phyloP scores from a whole-genome alignment of 768 basidiomycete species.

The Mycena alexandri region DNA sequence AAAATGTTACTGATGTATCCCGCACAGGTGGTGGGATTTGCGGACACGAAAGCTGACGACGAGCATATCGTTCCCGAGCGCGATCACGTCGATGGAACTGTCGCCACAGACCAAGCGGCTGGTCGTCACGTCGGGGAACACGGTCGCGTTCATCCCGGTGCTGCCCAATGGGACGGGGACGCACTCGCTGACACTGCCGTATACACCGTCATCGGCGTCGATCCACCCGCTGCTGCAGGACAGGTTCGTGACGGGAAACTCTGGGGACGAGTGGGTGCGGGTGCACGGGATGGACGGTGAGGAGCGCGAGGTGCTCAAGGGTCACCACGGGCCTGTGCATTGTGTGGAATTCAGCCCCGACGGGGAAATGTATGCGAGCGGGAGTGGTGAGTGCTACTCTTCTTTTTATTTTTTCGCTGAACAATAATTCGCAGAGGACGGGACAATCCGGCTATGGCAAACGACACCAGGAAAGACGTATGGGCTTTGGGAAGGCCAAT shows the following conservation, averaged over 20 bases:
- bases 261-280: conserved; percentile 95
- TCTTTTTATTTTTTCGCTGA: conserved; percentile 27
- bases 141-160: conserved; percentile 91
- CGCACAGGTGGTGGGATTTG: conserved; percentile 94
- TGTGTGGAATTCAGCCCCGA: conserved; percentile 95
- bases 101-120: conserved; percentile 85
- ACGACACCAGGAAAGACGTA: conserved; percentile 94
- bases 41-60: conserved; percentile 81
- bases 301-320: conserved; percentile 92
- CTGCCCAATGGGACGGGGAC: conserved; percentile 73
- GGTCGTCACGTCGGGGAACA: conserved; percentile 92
- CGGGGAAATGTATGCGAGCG: conserved; percentile 97
- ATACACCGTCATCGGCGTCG: conserved; percentile 93
- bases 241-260: conserved; percentile 92
- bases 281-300: conserved; percentile 92
- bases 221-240: conserved; percentile 92
- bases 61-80: conserved; percentile 76
- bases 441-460: conserved; percentile 97
- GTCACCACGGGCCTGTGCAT: conserved; percentile 97
- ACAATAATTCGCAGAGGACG: conserved; percentile 71
- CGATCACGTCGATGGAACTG: conserved; percentile 95
- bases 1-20: conserved; percentile 29
- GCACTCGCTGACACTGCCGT: conserved; percentile 84
- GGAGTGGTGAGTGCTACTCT: conserved; percentile 80
- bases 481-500: conserved; percentile 83